Conservation (phyloP, 176 grass and related monocot species). For the Bothriochloa decipiens region DNA sequence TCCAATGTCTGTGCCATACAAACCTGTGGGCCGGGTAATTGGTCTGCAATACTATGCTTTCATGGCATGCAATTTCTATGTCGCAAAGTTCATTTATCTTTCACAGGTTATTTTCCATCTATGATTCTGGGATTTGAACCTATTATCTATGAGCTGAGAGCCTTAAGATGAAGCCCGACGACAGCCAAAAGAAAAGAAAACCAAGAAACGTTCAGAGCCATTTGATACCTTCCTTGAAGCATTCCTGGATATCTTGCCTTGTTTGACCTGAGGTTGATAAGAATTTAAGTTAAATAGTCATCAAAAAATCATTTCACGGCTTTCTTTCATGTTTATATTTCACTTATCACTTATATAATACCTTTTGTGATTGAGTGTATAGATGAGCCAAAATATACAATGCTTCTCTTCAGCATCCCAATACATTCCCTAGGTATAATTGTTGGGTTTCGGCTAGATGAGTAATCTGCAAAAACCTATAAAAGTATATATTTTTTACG, state of each 20-base stretch:
- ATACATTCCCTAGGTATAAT: conserved; percentile 53
- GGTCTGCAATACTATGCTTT: neutral
- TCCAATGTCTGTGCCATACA: neutral
- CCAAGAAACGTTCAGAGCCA: neutral
- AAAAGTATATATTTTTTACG: conserved; percentile 32
- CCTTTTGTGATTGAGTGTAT: conserved; percentile 79
- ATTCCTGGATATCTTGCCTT: conserved; percentile 62
- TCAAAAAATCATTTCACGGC: conserved; percentile 2
- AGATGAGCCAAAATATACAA: conserved; percentile 72
- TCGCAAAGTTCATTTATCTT: neutral
- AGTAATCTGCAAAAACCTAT: conserved; percentile 91
- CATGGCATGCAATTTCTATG: neutral
- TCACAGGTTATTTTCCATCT: neutral
- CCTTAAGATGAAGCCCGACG: neutral
- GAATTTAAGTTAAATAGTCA: conserved; percentile 29
- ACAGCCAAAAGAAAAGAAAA: neutral
- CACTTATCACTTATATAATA: conserved; percentile 45
- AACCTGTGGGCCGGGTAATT: neutral
- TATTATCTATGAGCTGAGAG: neutral
- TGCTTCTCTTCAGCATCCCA: conserved; percentile 49
- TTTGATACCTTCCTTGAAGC: conserved; percentile 75
- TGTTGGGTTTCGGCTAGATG: conserved; percentile 58
- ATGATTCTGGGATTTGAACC: neutral
- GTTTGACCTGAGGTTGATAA: conserved; percentile 60
- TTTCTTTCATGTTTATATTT: conserved; percentile 16